These are phyloP conservation scores for Pseudogymnoascus sp. DNA, from an alignment of 2,329 filamentous ascomycete species.

Conservation along the genomic window DNA sequence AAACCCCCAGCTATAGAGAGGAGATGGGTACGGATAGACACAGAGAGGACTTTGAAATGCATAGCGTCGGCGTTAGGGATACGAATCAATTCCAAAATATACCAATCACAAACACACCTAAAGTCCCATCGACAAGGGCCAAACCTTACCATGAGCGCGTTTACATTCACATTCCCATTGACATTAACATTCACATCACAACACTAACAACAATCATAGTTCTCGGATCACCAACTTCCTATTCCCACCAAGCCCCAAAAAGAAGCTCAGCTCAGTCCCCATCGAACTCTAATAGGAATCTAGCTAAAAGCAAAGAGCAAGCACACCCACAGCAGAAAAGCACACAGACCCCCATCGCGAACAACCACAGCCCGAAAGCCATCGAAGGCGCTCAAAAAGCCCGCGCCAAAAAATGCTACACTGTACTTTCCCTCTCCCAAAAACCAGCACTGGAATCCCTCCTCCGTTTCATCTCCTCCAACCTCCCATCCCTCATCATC, in stretches of 20 bases:
- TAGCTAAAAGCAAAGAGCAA: slow-evolving; percentile 5
- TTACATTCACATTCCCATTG: neutral
- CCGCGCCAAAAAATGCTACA: neutral
- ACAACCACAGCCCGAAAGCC: neutral
- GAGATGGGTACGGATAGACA: neutral
- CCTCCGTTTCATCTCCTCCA: neutral
- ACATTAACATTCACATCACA: neutral
- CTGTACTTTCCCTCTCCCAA: neutral
- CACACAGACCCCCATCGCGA: neutral
- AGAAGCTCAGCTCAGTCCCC: neutral
- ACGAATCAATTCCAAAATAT: neutral
- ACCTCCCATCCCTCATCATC: neutral
- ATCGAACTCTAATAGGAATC: neutral
- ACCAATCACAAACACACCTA: neutral
- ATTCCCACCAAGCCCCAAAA: neutral
- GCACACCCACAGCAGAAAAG: neutral
- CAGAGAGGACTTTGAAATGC: neutral
- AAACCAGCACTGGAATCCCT: neutral
- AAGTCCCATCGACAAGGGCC: neutral
- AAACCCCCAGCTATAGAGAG: neutral
- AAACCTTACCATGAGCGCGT: neutral
- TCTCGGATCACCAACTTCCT: slow-evolving; percentile 1
- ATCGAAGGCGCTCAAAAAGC: neutral
- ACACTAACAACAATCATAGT: neutral
- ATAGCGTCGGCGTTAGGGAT: slow-evolving; percentile 4